Conservation (phyloP, 73 alveolate genomes). For the Breviolum minutum region DNA sequence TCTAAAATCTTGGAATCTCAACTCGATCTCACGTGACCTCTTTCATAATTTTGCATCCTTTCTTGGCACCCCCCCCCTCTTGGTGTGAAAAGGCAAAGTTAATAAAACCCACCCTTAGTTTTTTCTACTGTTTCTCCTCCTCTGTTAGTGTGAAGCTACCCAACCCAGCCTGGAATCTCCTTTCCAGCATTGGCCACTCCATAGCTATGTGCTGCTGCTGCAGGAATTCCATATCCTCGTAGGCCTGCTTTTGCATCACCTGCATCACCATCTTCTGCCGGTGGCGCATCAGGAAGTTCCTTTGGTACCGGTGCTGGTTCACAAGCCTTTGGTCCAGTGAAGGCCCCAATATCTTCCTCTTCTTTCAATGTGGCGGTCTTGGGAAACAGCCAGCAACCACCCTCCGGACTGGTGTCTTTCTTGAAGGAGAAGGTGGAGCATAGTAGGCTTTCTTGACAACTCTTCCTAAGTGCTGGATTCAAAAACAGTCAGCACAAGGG, state of each 20-base stretch:
- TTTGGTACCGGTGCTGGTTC: background rate
- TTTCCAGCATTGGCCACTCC: background rate
- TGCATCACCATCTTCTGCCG: background rate
- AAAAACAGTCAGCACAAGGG: background rate
- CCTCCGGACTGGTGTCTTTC: background rate
- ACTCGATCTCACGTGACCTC: no score
- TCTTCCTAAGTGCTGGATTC: background rate
- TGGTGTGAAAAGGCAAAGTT: no score
- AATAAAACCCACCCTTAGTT: no score
- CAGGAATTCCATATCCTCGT: background rate
- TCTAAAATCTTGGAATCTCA: no score
- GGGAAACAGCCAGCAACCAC: conserved; percentile 29
- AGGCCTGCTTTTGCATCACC: background rate
- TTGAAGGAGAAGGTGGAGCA: conserved; percentile 12
- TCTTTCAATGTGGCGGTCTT: background rate
- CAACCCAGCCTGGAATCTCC: no score
- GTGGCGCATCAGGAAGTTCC: background rate
- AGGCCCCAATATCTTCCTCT: background rate
- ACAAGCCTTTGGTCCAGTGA: background rate
- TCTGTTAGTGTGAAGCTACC: no score
- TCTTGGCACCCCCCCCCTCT: no score
- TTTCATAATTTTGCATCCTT: no score
- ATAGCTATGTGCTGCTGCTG: background rate
- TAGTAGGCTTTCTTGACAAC: background rate
- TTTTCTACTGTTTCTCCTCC: no score